Evolutionary conservation across 345 rosid species (phyloP).

Genomic region (Dovyalis caffra): DNA sequence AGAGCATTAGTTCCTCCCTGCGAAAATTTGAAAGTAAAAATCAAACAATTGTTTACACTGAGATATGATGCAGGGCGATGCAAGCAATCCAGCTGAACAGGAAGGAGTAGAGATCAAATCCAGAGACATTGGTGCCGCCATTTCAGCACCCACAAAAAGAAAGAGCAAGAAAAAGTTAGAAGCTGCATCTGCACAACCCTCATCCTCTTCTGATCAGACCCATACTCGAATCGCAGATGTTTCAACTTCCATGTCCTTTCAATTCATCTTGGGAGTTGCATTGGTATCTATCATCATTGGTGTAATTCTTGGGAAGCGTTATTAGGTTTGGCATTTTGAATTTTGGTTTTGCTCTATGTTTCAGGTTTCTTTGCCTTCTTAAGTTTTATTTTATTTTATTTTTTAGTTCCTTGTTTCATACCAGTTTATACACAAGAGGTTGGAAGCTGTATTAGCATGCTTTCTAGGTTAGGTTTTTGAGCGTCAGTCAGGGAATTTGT

Average conservation of each 20-base stretch:
- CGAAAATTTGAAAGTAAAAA: background rate
- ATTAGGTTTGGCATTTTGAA: constrained; percentile 36
- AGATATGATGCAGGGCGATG: constrained; percentile 34
- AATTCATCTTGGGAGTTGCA: constrained; percentile 65
- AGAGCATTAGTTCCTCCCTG: too few relatives aligned
- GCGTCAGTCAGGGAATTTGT: constrained; percentile 13
- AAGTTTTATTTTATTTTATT: background rate
- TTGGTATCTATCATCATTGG: constrained; percentile 73
- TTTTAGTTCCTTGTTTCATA: background rate
- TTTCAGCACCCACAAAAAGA: constrained; percentile 64
- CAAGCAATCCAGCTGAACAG: constrained; percentile 10
- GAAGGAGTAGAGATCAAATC: constrained; percentile 58
- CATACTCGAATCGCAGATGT: constrained; percentile 29
- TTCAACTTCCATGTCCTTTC: constrained; percentile 44
- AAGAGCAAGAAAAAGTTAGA: constrained; percentile 77
- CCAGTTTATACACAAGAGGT: constrained; percentile 6
- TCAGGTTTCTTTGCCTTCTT: background rate
- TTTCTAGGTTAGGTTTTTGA: background rate
- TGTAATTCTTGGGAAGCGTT: constrained; percentile 70
- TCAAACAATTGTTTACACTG: background rate
- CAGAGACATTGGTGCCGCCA: constrained; percentile 56
- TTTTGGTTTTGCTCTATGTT: background rate
- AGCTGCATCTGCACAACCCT: constrained; percentile 35
- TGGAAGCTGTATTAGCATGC: background rate
- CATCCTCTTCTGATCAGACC: constrained; percentile 37